A percentile compares a stretch with the other conserved stretches of the same genome.
phyloP scores from a whole-genome alignment of 2,329 filamentous ascomycete genomes.

The Nemania sp. region DNA sequence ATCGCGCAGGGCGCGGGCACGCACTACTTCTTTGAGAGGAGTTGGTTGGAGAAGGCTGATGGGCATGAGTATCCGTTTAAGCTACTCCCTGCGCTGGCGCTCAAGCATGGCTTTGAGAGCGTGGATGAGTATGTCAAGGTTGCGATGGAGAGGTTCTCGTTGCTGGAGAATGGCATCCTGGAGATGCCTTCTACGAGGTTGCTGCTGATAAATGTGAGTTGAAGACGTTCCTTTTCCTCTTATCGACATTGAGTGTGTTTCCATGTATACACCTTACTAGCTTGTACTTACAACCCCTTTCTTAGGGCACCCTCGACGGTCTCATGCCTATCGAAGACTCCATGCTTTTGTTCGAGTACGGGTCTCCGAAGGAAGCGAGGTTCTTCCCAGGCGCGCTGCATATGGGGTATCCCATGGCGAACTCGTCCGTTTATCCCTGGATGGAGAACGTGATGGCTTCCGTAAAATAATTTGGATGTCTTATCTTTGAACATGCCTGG shows the following conservation, averaged over 20 bases:
- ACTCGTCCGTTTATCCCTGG: constrained; percentile 69
- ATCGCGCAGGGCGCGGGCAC: constrained; percentile 73
- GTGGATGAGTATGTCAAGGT: constrained; percentile 67
- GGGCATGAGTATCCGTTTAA: constrained; percentile 75
- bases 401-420: constrained; percentile 75
- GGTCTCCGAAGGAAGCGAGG: constrained; percentile 72
- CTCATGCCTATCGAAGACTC: constrained; percentile 77
- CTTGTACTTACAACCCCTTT: constrained; percentile 11
- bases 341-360: constrained; percentile 73
- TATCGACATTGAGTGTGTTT: no score
- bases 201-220: constrained; percentile 69
- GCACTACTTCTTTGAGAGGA: constrained; percentile 70
- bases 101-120: constrained; percentile 71
- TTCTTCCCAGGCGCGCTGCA: constrained; percentile 72
- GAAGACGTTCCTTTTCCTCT: background rate
- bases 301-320: constrained; percentile 71
- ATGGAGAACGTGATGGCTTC: constrained; percentile 66
- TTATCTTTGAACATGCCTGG: no score
- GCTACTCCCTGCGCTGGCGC: constrained; percentile 66
- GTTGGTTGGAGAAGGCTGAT: constrained; percentile 72
- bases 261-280: background rate
- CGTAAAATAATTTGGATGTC: constrained; percentile 42
- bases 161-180: constrained; percentile 70
- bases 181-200: constrained; percentile 67
- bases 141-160: constrained; percentile 70